A percentile compares a stretch with the other conserved stretches of the same genome.
phyloP scores from a whole-genome alignment of 2,329 filamentous ascomycete species.

The Fusarium poae region DNA sequence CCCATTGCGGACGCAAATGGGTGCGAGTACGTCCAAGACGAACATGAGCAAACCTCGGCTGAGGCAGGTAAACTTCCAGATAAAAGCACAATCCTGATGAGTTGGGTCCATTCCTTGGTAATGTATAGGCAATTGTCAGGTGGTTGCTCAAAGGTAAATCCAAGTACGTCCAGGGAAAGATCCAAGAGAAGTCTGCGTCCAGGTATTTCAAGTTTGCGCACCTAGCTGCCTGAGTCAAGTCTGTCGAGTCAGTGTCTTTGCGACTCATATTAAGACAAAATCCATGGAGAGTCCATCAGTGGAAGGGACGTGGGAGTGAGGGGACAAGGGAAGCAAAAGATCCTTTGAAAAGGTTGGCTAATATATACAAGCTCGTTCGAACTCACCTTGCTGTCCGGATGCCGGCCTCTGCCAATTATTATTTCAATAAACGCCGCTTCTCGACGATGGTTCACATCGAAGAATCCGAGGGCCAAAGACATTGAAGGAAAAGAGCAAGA shows the following conservation, averaged over 20 bases:
- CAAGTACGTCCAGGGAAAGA: constrained; percentile 22
- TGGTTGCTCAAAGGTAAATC: constrained; percentile 17
- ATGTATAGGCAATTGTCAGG: constrained; percentile 28
- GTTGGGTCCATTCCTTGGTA: constrained; percentile 36
- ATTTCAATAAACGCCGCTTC: constrained; percentile 45
- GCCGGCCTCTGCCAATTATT: constrained; percentile 53
- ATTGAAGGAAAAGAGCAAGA: constrained; percentile 46
- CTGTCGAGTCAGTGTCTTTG: constrained; percentile 47
- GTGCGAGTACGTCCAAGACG: constrained; percentile 33
- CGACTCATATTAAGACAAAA: constrained; percentile 38
- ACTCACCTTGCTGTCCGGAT: constrained; percentile 69
- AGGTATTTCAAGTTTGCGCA: constrained; percentile 16
- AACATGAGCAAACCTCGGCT: constrained; percentile 37
- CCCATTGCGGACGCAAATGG: constrained; percentile 34
- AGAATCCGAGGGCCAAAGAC: constrained; percentile 47
- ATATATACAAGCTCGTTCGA: constrained; percentile 65
- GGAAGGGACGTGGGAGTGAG: constrained; percentile 21
- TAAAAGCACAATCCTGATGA: constrained; percentile 26
- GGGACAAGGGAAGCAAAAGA: constrained; percentile 38
- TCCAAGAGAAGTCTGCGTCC: constrained; percentile 27
- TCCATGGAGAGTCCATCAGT: constrained; percentile 44
- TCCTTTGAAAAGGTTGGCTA: constrained; percentile 59
- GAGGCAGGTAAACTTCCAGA: constrained; percentile 28
- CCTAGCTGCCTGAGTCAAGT: constrained; percentile 47
- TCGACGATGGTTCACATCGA: constrained; percentile 44